Evolutionary conservation across 164 flowering plant species (phyloP).

Genomic region (Chimonanthus salicifolius): DNA sequence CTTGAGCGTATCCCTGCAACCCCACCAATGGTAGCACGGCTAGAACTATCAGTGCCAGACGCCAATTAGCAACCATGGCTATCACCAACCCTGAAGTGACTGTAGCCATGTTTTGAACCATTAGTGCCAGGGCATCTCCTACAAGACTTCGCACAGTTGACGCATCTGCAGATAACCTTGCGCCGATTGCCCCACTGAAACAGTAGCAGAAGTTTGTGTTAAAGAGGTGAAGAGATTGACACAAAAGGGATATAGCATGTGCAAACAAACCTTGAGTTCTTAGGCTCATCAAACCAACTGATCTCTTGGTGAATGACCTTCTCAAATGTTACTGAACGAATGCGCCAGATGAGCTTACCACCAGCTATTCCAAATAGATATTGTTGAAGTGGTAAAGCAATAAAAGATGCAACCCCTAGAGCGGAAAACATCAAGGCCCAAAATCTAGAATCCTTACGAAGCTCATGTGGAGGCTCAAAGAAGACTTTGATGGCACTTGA

Average conservation of each 20-base stretch:
- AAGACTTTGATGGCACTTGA: slow-evolving; percentile 45
- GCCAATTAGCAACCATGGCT: slow-evolving; percentile 38
- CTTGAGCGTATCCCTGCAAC: slow-evolving; percentile 28
- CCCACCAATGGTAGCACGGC: slow-evolving; percentile 26
- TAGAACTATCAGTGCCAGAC: slow-evolving; percentile 27
- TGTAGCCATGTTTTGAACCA: slow-evolving; percentile 32
- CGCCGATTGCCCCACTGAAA: slow-evolving; percentile 38
- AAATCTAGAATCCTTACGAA: slow-evolving; percentile 33
- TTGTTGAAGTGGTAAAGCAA: slow-evolving; percentile 35
- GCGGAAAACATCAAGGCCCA: slow-evolving; percentile 44
- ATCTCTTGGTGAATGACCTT: slow-evolving; percentile 63
- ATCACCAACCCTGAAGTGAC: slow-evolving; percentile 30
- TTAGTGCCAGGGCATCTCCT: slow-evolving; percentile 30
- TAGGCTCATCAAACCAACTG: slow-evolving; percentile 67
- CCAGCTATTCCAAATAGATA: slow-evolving; percentile 66
- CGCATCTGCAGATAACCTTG: slow-evolving; percentile 28
- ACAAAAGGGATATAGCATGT: neutral
- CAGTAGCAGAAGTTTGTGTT: neutral
- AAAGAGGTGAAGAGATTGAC: neutral
- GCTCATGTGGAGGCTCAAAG: slow-evolving; percentile 34
- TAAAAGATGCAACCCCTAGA: slow-evolving; percentile 21
- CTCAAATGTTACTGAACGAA: slow-evolving; percentile 50
- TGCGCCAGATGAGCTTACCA: slow-evolving; percentile 45
- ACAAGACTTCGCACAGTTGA: slow-evolving; percentile 23
- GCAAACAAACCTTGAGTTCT: slow-evolving; percentile 49